Conservation (phyloP, 2,329 filamentous ascomycete genomes). For the Bipolaris zeicola region DNA sequence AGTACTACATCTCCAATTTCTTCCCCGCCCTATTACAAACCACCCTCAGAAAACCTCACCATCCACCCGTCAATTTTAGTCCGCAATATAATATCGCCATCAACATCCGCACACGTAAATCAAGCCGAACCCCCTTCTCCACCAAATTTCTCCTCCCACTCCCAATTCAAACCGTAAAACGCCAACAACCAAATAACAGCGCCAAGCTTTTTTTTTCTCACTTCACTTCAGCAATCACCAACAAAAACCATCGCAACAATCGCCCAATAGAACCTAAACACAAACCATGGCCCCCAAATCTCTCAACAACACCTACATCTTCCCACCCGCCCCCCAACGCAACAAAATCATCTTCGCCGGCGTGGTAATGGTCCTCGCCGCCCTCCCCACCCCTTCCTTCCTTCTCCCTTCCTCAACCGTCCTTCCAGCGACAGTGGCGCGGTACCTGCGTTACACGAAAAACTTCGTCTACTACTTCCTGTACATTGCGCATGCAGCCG, state of each 20-base stretch:
- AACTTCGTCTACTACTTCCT: constrained; percentile 31
- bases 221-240: too few relatives aligned
- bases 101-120: too few relatives aligned
- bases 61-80: too few relatives aligned
- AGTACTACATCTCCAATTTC: too few relatives aligned
- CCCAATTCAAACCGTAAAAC: not conserved
- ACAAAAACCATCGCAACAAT: too few relatives aligned
- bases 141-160: too few relatives aligned
- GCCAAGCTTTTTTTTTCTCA: not conserved
- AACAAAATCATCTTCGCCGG: constrained; percentile 30
- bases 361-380: constrained; percentile 32
- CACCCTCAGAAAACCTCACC: too few relatives aligned
- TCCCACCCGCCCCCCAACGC: constrained; percentile 21
- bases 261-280: not conserved
- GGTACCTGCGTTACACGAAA: constrained; percentile 28
- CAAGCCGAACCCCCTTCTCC: too few relatives aligned
- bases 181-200: not conserved
- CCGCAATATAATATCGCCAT: too few relatives aligned
- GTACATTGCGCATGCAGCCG: constrained; percentile 29
- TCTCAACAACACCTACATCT: constrained; percentile 27
- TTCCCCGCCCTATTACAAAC: too few relatives aligned
- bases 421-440: constrained; percentile 13
- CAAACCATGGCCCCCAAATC: constrained; percentile 20
- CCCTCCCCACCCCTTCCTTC: constrained; percentile 28
- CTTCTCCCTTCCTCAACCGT: constrained; percentile 19